phyloP scores from a whole-genome alignment of 805 yeast genomes.

The Vanderwaltozyma tropicalis region DNA sequence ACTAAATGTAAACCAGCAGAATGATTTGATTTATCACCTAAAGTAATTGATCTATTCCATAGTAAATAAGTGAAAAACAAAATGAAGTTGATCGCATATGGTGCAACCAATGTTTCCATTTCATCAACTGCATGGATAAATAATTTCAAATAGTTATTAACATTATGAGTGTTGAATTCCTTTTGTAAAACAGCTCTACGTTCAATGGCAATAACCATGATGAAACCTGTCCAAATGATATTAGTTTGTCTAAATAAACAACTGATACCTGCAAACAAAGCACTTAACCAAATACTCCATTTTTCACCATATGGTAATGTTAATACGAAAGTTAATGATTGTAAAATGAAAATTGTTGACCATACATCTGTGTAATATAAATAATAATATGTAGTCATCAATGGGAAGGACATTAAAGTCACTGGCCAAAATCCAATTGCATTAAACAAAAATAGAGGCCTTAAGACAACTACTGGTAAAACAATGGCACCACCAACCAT shows the following conservation, averaged over 20 bases:
- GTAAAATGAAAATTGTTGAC: conserved; percentile 64
- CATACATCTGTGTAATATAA: conserved; percentile 90
- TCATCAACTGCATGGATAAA: conserved; percentile 30
- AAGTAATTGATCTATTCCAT: conserved; percentile 71
- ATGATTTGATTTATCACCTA: conserved; percentile 90
- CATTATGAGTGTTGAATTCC: conserved; percentile 29
- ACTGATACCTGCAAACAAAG: conserved; percentile 49
- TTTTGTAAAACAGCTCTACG: conserved; percentile 34
- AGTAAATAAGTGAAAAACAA: conserved; percentile 49
- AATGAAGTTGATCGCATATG: conserved; percentile 43
- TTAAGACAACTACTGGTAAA: conserved; percentile 39
- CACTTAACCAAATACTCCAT: conserved; percentile 35
- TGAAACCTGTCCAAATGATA: conserved; percentile 70
- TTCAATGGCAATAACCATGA: conserved; percentile 46
- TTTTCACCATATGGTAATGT: conserved; percentile 30
- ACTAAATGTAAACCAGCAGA: conserved; percentile 58
- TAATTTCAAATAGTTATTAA: conserved; percentile 33
- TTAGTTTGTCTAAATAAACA: conserved; percentile 84
- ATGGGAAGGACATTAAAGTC: conserved; percentile 48
- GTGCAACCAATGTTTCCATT: conserved; percentile 30
- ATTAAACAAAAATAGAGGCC: conserved; percentile 31
- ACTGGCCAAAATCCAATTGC: conserved; percentile 37
- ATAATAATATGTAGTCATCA: conserved; percentile 60
- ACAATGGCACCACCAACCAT: conserved; percentile 51
- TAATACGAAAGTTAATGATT: conserved; percentile 41